These are phyloP conservation scores for Paramecium pentaurelia DNA, from an alignment of 73 alveolate species.

Conservation along the genomic window DNA sequence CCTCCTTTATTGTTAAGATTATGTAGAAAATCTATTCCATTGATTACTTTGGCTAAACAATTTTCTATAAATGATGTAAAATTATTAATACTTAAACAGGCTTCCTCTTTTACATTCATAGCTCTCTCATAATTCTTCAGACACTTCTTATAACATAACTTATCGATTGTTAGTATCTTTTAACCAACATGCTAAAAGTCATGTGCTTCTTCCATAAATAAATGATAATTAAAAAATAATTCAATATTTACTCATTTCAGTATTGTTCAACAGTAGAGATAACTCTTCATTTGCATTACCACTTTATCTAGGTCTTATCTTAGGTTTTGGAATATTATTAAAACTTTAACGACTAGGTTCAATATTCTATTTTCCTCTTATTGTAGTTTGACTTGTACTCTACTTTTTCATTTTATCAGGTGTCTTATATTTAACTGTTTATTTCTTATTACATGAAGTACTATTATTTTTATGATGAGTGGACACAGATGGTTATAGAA, in stretches of 20 bases:
- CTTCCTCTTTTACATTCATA: constrained; percentile 6
- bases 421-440: background rate
- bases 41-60: constrained; percentile 35
- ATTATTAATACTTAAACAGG: background rate
- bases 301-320: background rate
- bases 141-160: constrained; percentile 27
- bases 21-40: background rate
- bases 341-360: background rate
- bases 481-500: background rate
- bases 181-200: background rate
- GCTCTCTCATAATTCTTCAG: background rate
- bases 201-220: background rate
- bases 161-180: background rate
- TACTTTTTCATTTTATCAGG: constrained; percentile 31
- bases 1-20: background rate
- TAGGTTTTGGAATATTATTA: constrained; percentile 10
- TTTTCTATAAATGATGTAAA: background rate
- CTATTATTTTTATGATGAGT: background rate
- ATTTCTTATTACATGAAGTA: background rate
- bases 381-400: background rate
- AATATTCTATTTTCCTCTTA: constrained; percentile 6
- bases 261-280: background rate
- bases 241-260: constrained; percentile 7
- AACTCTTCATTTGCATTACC: background rate
- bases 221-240: background rate